Evolutionary conservation across 2,329 filamentous ascomycete genomes (phyloP).

Genomic region (Colletotrichum melonis): DNA sequence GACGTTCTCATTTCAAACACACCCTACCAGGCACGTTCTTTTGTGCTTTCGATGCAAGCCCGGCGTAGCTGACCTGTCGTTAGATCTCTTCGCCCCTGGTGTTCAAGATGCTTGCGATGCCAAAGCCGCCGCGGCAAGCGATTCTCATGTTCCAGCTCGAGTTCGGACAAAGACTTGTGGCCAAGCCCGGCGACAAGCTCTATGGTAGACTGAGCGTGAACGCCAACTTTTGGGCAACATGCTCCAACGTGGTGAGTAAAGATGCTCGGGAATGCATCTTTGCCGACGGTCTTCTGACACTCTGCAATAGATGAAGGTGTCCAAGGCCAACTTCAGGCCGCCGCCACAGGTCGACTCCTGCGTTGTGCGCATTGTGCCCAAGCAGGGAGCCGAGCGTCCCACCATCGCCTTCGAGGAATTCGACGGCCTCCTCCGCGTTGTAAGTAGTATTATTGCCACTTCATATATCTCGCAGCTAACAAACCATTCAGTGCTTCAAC

Average conservation of each 20-base stretch:
- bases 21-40: conserved; percentile 67
- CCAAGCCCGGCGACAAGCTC: conserved; percentile 66
- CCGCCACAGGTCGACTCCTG: conserved; percentile 93
- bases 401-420: conserved; percentile 95
- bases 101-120: conserved; percentile 87
- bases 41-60: background rate
- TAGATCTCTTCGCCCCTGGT: conserved; percentile 91
- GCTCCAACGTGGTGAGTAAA: conserved; percentile 33
- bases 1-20: conserved; percentile 83
- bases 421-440: conserved; percentile 88
- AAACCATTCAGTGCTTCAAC: conserved; percentile 52
- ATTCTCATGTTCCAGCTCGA: conserved; percentile 98
- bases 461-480: background rate
- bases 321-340: conserved; percentile 83
- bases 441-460: conserved; percentile 42
- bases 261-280: background rate
- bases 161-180: conserved; percentile 90
- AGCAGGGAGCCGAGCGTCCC: conserved; percentile 79
- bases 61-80: background rate
- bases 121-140: conserved; percentile 83
- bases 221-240: conserved; percentile 37
- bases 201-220: conserved; percentile 54
- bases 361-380: conserved; percentile 90
- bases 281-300: background rate
- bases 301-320: conserved; percentile 35